Percentiles rank a stretch among this genome's conserved stretches.
phyloP scores from a whole-genome alignment of 176 grass and related monocot genomes.

The Oryza glumipatula region DNA sequence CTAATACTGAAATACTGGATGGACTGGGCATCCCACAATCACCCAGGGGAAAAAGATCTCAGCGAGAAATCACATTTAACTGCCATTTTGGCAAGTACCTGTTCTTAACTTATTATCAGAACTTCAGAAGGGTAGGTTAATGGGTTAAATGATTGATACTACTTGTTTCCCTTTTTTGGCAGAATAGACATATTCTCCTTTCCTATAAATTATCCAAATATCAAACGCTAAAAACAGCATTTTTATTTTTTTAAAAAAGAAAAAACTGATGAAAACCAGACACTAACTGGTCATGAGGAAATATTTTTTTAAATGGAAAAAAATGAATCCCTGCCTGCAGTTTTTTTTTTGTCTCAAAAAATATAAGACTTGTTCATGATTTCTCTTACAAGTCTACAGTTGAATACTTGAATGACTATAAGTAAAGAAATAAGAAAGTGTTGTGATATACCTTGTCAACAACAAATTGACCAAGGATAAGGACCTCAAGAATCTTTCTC shows the following conservation, averaged over 20 bases:
- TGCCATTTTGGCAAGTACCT: background rate
- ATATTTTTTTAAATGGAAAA: too few species aligned
- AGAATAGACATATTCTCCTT: too few species aligned
- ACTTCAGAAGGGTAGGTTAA: background rate
- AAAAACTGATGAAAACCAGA: too few species aligned
- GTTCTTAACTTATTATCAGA: background rate
- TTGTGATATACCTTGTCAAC: conserved; percentile 74
- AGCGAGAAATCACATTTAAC: background rate
- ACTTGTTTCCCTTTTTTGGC: too few species aligned
- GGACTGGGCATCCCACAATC: background rate
- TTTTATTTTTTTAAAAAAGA: too few species aligned
- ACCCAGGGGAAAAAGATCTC: background rate
- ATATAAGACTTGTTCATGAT: background rate
- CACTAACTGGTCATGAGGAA: too few species aligned
- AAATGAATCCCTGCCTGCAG: too few species aligned
- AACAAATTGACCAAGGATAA: conserved; percentile 98
- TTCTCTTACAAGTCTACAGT: background rate
- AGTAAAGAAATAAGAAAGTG: conserved; percentile 15
- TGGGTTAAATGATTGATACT: background rate
- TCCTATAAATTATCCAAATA: too few species aligned
- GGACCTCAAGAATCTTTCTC: conserved; percentile 99
- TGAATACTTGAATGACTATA: background rate
- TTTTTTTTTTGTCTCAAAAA: too few species aligned
- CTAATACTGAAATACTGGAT: background rate
- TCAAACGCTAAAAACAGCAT: too few species aligned